phyloP scores from a whole-genome alignment of 2,329 filamentous ascomycete genomes.

The Diaporthe destruens region DNA sequence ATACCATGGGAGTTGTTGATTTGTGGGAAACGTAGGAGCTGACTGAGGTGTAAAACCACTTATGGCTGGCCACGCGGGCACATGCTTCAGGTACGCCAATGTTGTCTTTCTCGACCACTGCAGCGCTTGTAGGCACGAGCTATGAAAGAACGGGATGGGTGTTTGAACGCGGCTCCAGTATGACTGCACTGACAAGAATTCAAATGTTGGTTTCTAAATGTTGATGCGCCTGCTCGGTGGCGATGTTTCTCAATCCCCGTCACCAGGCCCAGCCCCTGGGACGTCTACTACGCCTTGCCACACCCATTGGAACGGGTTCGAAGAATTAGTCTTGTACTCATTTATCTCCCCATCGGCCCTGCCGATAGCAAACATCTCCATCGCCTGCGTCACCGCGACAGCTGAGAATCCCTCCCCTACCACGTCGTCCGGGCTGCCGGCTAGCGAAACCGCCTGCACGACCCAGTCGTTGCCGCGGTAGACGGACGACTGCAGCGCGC shows the following conservation, averaged over 20 bases:
- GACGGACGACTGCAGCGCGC: constrained; percentile 31
- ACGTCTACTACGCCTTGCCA: constrained; percentile 31
- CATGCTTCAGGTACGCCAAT: not conserved
- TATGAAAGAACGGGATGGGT: not conserved
- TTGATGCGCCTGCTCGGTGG: not conserved
- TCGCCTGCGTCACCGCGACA: constrained; percentile 40
- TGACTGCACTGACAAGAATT: too few species aligned
- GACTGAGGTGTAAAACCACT: not conserved
- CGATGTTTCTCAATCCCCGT: not conserved
- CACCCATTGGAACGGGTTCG: constrained; percentile 35
- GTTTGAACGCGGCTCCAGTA: not conserved
- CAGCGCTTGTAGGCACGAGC: too few species aligned
- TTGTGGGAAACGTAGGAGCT: not conserved
- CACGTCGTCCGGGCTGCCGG: constrained; percentile 18
- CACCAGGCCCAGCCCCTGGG: not conserved
- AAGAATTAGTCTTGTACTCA: constrained; percentile 36
- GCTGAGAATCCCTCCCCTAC: constrained; percentile 24
- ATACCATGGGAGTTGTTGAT: not conserved
- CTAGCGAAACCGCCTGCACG: constrained; percentile 31
- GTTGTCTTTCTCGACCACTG: not conserved
- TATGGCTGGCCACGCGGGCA: not conserved
- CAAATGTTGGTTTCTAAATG: not conserved
- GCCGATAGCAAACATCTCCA: constrained; percentile 35
- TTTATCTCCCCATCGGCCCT: constrained; percentile 35
- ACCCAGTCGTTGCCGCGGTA: constrained; percentile 35